Percentiles rank a stretch among this genome's conserved stretches.
Evolutionary conservation across 1,139 yeast genomes (phyloP).

Genomic region (Hanseniaspora gamundiae): DNA sequence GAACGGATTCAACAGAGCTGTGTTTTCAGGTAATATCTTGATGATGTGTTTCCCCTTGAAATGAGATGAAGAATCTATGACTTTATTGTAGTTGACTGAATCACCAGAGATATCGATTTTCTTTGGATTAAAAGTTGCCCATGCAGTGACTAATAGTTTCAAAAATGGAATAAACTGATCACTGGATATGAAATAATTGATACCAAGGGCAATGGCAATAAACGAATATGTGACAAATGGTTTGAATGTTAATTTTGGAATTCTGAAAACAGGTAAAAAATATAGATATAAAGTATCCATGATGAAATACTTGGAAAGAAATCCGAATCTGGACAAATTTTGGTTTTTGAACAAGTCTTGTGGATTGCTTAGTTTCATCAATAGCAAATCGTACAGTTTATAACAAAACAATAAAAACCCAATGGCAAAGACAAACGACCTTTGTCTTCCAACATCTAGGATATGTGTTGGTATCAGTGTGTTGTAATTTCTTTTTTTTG

Average conservation of each 20-base stretch:
- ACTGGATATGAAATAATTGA: conserved; percentile 29
- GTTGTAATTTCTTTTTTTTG: not conserved
- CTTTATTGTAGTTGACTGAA: conserved; percentile 28
- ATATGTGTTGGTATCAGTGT: conserved; percentile 40
- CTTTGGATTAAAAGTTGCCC: conserved; percentile 40
- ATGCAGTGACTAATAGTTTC: conserved; percentile 33
- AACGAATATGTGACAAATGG: conserved; percentile 27
- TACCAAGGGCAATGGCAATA: conserved; percentile 23
- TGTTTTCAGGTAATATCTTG: conserved; percentile 83
- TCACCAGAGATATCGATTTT: conserved; percentile 63
- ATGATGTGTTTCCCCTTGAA: conserved; percentile 79
- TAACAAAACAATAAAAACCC: conserved; percentile 48
- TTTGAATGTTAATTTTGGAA: conserved; percentile 57
- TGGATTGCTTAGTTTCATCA: conserved; percentile 23
- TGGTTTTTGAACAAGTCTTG: conserved; percentile 30
- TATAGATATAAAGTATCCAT: conserved; percentile 63
- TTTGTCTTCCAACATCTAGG: conserved; percentile 75
- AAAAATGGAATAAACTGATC: conserved; percentile 36
- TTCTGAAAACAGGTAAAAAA: conserved; percentile 57
- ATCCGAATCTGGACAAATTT: conserved; percentile 35
- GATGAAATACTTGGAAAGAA: conserved; percentile 56
- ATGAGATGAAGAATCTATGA: conserved; percentile 55
- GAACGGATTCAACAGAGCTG: conserved; percentile 74
- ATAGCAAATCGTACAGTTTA: conserved; percentile 62
- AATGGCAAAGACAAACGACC: not conserved